Base-by-base conservation (phyloP, 1,139 yeast genomes). In the Saccharomyces pastorianus region DNA sequence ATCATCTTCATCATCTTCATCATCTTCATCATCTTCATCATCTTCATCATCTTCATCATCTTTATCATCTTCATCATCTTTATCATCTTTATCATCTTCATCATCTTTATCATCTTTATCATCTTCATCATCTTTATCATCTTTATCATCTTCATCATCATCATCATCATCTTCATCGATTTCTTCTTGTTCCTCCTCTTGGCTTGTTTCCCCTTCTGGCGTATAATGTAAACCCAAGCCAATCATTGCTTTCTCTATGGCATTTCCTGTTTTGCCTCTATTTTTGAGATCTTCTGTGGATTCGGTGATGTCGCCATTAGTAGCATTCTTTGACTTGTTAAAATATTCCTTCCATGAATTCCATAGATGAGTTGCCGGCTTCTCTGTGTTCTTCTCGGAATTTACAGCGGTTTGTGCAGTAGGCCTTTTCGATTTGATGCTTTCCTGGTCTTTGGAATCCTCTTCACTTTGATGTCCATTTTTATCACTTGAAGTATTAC, bases 321-420 rank as follows among this genome's bases (percentile, higher is more conserved):
- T 55, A 14, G 41, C 46, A 26, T 54, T 55, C 38, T 50, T 54
- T 20, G 51, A 51, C 13, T 48, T 52, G 27, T 56, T 54, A 38
- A 57, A 57, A 17, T 57, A 57, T 9, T 54, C 59, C 31, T 52
- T 57, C 59, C 59, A 57, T 5, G 59, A 53, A n/a, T 47, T 20
- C 58, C 58, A 55, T 13, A 48, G 53, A n/a, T 31, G n/a, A 25
- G 25, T 28, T 14, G 20, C 26, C 23, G 23, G 4, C 14, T 26
- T 28, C 17, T 25, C 29, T 4, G 38, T 51, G 7, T 14, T 38
- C n/a, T 49, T 38, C 8, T 49, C 51, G 4, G 29, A 3, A n/a
- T 34, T n/a, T 23, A 27, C 8, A 26, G 23, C 14, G 2, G 49
- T 38, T 31, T 26, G 17, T 2, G 51, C 26, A 20, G 44, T n/a